phyloP scores from a whole-genome alignment of 2,329 filamentous ascomycete genomes.

The Coniella lustricola region DNA sequence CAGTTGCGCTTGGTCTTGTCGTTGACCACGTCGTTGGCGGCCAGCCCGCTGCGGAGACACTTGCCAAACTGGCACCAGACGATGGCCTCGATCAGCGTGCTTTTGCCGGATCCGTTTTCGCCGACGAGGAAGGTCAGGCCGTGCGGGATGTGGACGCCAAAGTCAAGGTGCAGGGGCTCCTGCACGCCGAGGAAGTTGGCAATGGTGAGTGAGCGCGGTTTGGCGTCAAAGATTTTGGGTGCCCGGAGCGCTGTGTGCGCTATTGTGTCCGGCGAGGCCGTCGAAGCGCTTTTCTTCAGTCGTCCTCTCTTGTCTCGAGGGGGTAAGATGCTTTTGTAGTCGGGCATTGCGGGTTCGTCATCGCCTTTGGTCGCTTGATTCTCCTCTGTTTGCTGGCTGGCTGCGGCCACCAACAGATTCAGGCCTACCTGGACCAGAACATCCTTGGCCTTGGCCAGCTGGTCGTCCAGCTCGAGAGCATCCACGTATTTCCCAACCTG shows the following conservation, averaged over 20 bases:
- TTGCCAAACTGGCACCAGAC: constrained; percentile 29
- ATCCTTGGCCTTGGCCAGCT: background rate
- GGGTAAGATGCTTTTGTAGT: background rate
- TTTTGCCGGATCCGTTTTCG: constrained; percentile 27
- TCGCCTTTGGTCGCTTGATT: background rate
- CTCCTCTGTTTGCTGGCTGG: background rate
- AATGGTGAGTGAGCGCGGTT: constrained; percentile 22
- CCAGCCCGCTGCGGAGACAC: constrained; percentile 24
- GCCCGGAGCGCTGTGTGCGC: background rate
- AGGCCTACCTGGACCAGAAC: background rate
- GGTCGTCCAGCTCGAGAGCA: background rate
- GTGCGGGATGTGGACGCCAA: constrained; percentile 20
- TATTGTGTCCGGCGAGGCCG: background rate
- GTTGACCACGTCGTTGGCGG: constrained; percentile 26
- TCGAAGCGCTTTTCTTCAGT: too few relatives aligned
- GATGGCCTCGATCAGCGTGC: constrained; percentile 27
- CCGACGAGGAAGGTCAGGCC: constrained; percentile 26
- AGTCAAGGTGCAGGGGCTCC: constrained; percentile 23
- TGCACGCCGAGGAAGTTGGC: constrained; percentile 29
- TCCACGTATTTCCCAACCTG: background rate
- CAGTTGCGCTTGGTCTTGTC: constrained; percentile 24
- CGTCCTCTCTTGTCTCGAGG: background rate
- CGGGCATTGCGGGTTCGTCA: constrained; percentile 12
- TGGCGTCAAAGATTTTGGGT: constrained; percentile 23
- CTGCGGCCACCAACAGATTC: background rate